These are phyloP conservation scores for Dothiorella sarmentorum DNA, from an alignment of 2,329 filamentous ascomycete genomes.

Conservation along the genomic window DNA sequence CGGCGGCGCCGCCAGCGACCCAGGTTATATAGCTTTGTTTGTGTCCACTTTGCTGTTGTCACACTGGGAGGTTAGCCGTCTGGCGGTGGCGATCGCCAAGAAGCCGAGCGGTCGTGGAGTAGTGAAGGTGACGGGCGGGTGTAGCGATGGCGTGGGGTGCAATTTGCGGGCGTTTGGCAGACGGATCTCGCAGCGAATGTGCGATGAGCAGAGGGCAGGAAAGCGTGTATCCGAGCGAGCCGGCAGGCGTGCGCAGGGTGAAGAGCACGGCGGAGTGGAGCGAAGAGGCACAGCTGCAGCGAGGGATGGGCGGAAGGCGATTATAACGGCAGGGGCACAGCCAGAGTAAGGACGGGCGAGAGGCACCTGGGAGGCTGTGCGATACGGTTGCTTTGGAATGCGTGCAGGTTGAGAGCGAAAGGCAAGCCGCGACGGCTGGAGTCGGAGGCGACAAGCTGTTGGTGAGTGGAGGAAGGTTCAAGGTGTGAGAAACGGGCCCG, in stretches of 20 bases:
- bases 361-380: neutral
- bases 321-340: neutral
- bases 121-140: neutral
- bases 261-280: neutral
- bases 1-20: conserved; percentile 24
- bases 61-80: neutral
- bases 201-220: neutral
- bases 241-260: neutral
- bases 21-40: neutral
- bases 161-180: neutral
- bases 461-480: conserved; percentile 9
- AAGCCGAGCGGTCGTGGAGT: neutral
- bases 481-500: no score
- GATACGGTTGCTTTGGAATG: neutral
- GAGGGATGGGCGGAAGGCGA: conserved; percentile 9
- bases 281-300: neutral
- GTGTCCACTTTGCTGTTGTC: neutral
- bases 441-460: neutral
- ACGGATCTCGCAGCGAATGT: neutral
- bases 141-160: neutral
- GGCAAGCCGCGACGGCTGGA: neutral
- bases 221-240: neutral
- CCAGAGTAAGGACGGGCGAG: neutral
- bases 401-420: neutral
- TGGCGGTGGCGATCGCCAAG: neutral